Evolutionary conservation across 257 asterid genomes (phyloP), one percentile per base, ranked within the genome.

Genomic region (Nicotiana noctiflora): DNA sequence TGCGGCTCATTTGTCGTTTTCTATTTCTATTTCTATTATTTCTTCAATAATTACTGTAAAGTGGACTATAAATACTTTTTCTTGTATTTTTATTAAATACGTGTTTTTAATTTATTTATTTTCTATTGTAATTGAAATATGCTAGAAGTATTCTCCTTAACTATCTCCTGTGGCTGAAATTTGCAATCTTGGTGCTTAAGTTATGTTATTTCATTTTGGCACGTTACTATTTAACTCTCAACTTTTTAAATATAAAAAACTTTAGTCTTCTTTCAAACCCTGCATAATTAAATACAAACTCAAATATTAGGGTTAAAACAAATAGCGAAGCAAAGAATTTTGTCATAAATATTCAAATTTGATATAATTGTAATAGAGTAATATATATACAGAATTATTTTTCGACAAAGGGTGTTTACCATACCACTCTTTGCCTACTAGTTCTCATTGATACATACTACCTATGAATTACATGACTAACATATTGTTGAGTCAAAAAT

Each of bases 381-480:
- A 31, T 5, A 31, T 37, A 37, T 37, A 8, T 8, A 37, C 0
- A 8, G 0, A 1, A 31, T 5, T 31, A 31, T 31, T 31, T 31
- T 31, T 31, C 0, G 5, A 4, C 5, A 0, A 31, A 31, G 0
- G 34, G 34, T 31, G 0, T 31, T 3, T 4, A 31, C 5, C 2
- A 37, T 0, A 37, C 0, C 10, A 7, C 46, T 37, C 2, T 7
- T 37, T 7, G 10, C 2, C 49, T 40, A 8, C 11, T 8, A 40
- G 49, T 40, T 40, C 0, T 0, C 3, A 0, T 0, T 8, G 1
- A 40, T 2, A 8, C 3, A 0, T 40, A 40, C 2, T 0, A 40
- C 8, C 6, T 12, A 51, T 51, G 18, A 12, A 40, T 12, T 51
- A 51, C 0, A 51, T 12, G 6, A 12, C 18, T 51, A 51, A 12